Base-by-base conservation (phyloP, 345 rosid genomes). In the Cardamine occulta region DNA sequence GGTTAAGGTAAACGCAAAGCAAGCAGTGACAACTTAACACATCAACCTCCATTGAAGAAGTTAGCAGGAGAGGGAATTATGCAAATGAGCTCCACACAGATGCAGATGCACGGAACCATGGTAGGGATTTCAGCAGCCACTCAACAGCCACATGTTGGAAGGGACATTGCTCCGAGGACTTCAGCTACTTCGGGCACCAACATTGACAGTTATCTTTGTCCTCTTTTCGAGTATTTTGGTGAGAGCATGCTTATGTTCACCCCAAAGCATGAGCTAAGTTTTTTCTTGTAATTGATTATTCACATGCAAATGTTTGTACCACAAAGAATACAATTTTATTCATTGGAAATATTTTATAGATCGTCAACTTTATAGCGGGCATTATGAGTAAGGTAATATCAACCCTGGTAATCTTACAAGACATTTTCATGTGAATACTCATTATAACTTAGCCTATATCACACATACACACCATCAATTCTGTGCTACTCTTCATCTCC, bases 1-100 rank as follows among this genome's bases (percentile, higher is more conserved):
- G 48, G 73, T 71, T 69, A 76, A 93, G 98, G 83, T 81, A 93
- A 93, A 88, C 89, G 97, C 40, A 90, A 85, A 83, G 88, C 87
- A 23, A 88, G 86, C 79, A 71, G 80, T 37, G 96, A 89, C 76
- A 85, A 81, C 84, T 73, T 84, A 74, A 78, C 80, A 79, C 90
- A 85, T 78, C 93, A 89, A 78, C 91, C 70, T 29, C 91, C 88
- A 9, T 72, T 69, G 65, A 93, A 90, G 81, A 93, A 83, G 77
- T 51, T 83, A 63, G 90, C 87, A 14, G 74, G 80, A 28, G 91
- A 81, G 39, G 88, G 84, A 47, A 81, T 74, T 6, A 74, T 77
- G 78, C 82, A 88, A 14, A 79, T 85, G 86, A 88, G 86, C 65
- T 73, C 96, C 68, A 79, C 86, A 88, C 85, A 75, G 62, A 74